Conservation (phyloP, 1,284 basidiomycete species). For the Phellopilus nigrolimitatus region DNA sequence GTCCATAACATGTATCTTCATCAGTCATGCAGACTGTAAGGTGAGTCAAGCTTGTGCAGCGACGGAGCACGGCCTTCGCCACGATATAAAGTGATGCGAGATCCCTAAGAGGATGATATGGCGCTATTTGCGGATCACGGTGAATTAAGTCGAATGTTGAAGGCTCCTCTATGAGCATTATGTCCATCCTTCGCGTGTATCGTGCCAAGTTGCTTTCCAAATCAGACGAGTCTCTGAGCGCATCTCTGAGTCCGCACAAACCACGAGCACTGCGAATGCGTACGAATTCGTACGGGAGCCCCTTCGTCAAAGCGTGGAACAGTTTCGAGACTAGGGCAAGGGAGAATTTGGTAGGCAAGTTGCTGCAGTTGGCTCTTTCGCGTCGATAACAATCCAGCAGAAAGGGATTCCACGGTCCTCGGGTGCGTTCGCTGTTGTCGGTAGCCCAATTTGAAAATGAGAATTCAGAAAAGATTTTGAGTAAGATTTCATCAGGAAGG, state of each 20-base stretch:
- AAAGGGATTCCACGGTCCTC: no score
- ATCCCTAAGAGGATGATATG: not conserved
- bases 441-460: no score
- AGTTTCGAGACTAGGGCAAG: not conserved
- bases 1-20: not conserved
- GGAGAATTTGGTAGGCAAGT: no score
- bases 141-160: not conserved
- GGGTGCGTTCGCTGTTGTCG: no score
- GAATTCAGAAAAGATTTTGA: no score
- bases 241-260: not conserved
- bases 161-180: not conserved
- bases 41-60: not conserved
- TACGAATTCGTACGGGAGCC: not conserved
- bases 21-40: not conserved
- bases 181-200: conserved; percentile 2
- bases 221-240: not conserved
- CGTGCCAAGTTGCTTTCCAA: not conserved
- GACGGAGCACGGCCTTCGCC: not conserved
- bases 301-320: not conserved
- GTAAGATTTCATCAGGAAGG: no score
- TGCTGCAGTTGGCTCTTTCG: no score
- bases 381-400: no score
- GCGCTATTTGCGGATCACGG: not conserved
- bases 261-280: not conserved
- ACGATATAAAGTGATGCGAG: not conserved